Base-by-base conservation (phyloP, 2,329 filamentous ascomycete genomes). In the Phialemoniopsis sp. region DNA sequence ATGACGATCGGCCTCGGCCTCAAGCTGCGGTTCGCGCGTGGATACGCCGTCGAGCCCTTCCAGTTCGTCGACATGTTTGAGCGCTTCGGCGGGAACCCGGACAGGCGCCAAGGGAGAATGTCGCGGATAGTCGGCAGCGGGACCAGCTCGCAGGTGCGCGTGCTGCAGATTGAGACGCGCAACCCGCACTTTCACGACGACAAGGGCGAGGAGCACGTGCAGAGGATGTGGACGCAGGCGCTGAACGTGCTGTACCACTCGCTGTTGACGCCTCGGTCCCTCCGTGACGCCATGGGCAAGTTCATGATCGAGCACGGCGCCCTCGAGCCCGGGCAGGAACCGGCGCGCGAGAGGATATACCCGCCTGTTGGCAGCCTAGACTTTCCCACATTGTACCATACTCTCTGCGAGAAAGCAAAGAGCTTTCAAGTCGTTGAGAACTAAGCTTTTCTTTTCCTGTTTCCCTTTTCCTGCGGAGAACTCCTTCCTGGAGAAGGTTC, bases 1-100 rank as follows among this genome's bases (percentile, higher is more conserved):
- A 62, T 66, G 53, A 57, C 52, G 12, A 55, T 66, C 43, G 53
- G 52, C 8, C 46, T 67, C n/a, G 63, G 59, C 3, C 37, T 51
- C 9, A 55, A 60, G 46, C 46, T 59, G 19, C 40, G 50, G 13
- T 37, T 57, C 29, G 58, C 57, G 1, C 45, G 50, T 29, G 57
- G 58, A 10, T 61, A 59, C 28, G 57, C 57, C 32, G 55, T 61
- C 34, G 58, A 61, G 48, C 57, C 58, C 4, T 61, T 55, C 33
- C 55, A 61, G 37, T 54, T 52, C 26, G 38, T 59, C 26, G 51
- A 59, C 38, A 41, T 60, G 8, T 42, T 60, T 5, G 46, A 54
- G 34, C 44, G 38, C 13, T 47, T 49, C 30, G 38, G 43, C n/a
- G 14, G 32, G 13, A 9, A 14, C 17, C 8, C n/a, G 14, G 17